Base-by-base conservation (phyloP, 495 filamentous ascomycete species). In the Poronia punctata region DNA sequence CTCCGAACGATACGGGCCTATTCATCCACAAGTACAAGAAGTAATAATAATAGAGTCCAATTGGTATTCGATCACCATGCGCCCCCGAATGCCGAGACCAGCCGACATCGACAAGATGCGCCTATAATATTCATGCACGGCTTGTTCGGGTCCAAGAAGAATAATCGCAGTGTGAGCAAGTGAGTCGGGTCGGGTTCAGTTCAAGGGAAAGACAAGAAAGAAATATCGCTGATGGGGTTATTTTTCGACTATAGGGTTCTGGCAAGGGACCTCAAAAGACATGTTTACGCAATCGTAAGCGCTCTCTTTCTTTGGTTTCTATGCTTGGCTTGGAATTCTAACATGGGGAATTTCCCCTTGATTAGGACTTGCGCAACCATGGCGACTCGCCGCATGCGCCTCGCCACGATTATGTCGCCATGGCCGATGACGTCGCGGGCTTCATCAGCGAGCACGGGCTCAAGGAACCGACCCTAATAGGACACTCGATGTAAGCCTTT, bases 91-190 rank as follows among this genome's bases (percentile, higher is more conserved):
- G 57, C 52, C 4, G 56, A 49, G 7, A n/a, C n/a, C n/a, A n/a
- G n/a, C 33, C 36, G 52, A 0, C 57, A 67, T 12, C 50, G 32
- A 29, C 55, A 66, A 46, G 72, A 74, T 31, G 59, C 74, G 29
- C 87, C 92, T 1, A 83, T 98, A 43, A 62, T 98, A 48, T 78
- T 98, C 46, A 75, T 97, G 61, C 92, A 98, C 60, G 92, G 92
- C 3, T 71, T 98, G 11, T 97, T 98, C 57, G 92, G 92, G 16
- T 94, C 86, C 27, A 96, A 94, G 65, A 85, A 86, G 70, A 98
- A 98, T 53, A 92, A 97, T 56, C 67, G 90, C 62, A 88, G 76
- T 61, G 92, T 98, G 47, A 93, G 90, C 80, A 94, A 88, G 92
- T 96, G 76, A 71, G 86, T 67, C n/a, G n/a, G n/a, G n/a, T n/a